phyloP scores from a whole-genome alignment of 2,329 filamentous ascomycete species.

The Pseudocercospora fijiensis region DNA sequence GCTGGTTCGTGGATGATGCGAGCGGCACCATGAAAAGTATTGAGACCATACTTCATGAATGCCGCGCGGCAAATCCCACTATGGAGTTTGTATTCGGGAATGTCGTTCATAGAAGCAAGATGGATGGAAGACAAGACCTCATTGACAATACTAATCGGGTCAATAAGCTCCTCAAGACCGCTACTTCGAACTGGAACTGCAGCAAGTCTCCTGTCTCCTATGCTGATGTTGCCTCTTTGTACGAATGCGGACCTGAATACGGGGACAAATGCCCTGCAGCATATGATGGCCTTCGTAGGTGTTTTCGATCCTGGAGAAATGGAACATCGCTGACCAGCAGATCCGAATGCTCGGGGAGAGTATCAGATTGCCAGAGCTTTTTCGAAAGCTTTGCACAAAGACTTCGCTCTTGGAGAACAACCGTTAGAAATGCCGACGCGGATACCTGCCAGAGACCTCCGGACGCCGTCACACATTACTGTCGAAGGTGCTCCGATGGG shows the following conservation, averaged over 20 bases:
- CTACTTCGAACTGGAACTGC: conserved; percentile 32
- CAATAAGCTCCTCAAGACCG: conserved; percentile 24
- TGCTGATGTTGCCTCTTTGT: conserved; percentile 37
- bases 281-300: conserved; percentile 19
- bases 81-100: conserved; percentile 28
- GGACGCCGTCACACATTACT: conserved; percentile 9
- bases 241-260: conserved; percentile 25
- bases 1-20: conserved; percentile 27
- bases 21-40: conserved; percentile 31
- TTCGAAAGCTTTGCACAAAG: conserved; percentile 22
- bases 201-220: conserved; percentile 35
- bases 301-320: conserved; percentile 29
- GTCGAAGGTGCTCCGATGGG: conserved; percentile 17
- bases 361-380: conserved; percentile 48
- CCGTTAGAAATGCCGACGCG: conserved; percentile 7
- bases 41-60: conserved; percentile 34
- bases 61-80: conserved; percentile 33
- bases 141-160: conserved; percentile 24
- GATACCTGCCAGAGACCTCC: conserved; percentile 16
- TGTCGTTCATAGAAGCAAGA: conserved; percentile 24
- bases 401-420: conserved; percentile 13
- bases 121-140: conserved; percentile 26
- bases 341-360: conserved; percentile 46
- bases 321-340: conserved; percentile 40
- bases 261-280: conserved; percentile 12